Base-by-base conservation (phyloP, 768 basidiomycete species). In the Kwoniella mangroviensis region DNA sequence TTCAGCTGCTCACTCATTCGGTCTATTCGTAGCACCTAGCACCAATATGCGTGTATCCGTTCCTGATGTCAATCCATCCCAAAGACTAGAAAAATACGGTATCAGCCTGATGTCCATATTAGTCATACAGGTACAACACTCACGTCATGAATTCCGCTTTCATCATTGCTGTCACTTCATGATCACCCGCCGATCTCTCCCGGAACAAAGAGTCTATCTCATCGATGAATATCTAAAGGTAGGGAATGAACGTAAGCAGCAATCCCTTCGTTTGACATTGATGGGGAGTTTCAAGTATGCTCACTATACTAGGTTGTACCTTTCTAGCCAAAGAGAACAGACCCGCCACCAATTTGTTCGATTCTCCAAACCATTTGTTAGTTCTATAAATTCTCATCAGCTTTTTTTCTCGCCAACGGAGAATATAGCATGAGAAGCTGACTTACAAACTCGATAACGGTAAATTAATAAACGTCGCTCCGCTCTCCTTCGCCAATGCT, bases 81-180 rank as follows among this genome's bases (percentile, higher is more conserved):
- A 99, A 41, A 95, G 86, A 3, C 94, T 94, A 58, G 65, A 55
- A 4, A 11, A 45, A 26, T 45, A 17, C 58, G 9, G 28, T n/a
- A 15, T 58, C 57, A 58, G 57, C 57, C 40, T 24, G n/a, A 22
- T 43, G 13, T 13, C 42, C n/a, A n/a, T n/a, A 43, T 13, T 13
- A 7, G 42, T 43, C 7, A 7, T 6, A 6, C 42, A 43, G 42
- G 7, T 6, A 13, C 13, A 43, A 13, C 42, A 77, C 79, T 55
- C 73, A 79, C 77, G 84, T 83, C 83, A 86, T 85, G 75, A 86
- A 85, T 67, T 85, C 85, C 19, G 94, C 94, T 83, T 98, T 97
- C 88, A 98, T 95, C 94, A 98, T 98, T 4, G 91, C 94, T 43
- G 94, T 98, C 62, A 94, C 96, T 78, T 99, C 97, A 81, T 99